Evolutionary conservation across 1,139 yeast genomes (phyloP).

Genomic region (Suhomyces chickasaworum): DNA sequence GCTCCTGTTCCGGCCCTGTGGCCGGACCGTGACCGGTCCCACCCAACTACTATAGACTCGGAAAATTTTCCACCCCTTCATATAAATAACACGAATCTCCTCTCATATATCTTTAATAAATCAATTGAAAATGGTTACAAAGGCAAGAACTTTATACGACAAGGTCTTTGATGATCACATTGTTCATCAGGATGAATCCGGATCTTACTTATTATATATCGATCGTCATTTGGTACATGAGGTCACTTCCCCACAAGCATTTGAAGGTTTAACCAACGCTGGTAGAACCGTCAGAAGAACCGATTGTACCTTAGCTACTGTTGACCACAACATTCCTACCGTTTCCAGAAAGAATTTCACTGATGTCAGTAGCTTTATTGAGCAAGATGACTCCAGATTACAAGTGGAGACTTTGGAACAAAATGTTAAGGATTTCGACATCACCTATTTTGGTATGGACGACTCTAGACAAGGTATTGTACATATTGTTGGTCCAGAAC

Average conservation of each 20-base stretch:
- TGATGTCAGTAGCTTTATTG: constrained; percentile 76
- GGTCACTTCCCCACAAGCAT: constrained; percentile 98
- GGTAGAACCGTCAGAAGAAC: constrained; percentile 86
- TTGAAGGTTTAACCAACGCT: constrained; percentile 89
- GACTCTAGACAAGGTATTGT: constrained; percentile 97
- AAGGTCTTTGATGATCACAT: constrained; percentile 94
- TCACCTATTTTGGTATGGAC: constrained; percentile 91
- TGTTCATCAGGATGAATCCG: constrained; percentile 85
- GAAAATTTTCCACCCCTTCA: constrained; percentile 6
- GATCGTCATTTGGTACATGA: constrained; percentile 98
- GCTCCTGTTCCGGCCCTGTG: constrained; percentile 16
- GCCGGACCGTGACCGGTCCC: constrained; percentile 12
- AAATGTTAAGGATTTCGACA: constrained; percentile 85
- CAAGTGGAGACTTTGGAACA: constrained; percentile 92
- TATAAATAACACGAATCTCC: constrained; percentile 6
- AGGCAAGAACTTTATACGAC: constrained; percentile 78
- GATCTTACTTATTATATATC: constrained; percentile 81
- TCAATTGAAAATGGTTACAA: constrained; percentile 12
- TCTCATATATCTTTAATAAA: background rate
- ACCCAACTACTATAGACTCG: background rate
- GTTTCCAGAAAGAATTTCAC: constrained; percentile 75
- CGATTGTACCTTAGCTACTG: constrained; percentile 96
- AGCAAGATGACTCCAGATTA: constrained; percentile 86
- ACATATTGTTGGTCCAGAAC: constrained; percentile 98
- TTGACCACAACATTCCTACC: constrained; percentile 97